Evolutionary conservation across 129 eudicot species (phyloP), one percentile per base, ranked within the genome.

Genomic region (Arctium minus): DNA sequence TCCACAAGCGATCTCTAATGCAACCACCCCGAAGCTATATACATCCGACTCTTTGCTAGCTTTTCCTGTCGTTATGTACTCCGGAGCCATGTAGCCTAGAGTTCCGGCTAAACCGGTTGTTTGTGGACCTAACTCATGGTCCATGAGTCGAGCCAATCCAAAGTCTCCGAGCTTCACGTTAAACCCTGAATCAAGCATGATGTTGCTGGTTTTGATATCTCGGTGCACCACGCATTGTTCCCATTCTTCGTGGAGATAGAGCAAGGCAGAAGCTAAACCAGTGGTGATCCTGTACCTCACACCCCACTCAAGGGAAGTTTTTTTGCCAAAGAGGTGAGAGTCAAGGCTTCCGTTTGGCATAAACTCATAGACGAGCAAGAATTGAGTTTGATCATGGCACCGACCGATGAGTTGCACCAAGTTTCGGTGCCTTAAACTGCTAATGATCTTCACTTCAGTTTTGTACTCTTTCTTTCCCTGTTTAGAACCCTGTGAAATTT

Each of bases 331-430:
- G 4, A 90, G 90, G 74, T 85, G 90, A 6, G 80, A 67, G 74
- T 92, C 92, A 3, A 92, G 91, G 84, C 91, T 90, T 0, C 94
- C 94, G 46, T 92, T 90, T 36, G 92, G 86, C 94, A 90, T 88
- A 82, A 80, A 88, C 86, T 90, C 94, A 11, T 92, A 92, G 11
- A 89, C 91, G 53, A 92, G 88, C 68, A 90, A 69, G 85, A 90
- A 85, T 9, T 85, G 90, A 12, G 88, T 84, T 36, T 89, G 82
- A 53, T 90, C 92, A 71, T 92, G 92, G 33, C 94, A 88, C 97
- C 94, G 90, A 29, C 97, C 97, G 1, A 90, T 87, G 35, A 92
- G 91, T 5, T 87, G 83, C 30, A 92, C 94, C 68, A 92, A 56
- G 77, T 92, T 92, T 8, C 88, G 80, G 79, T 92, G 94, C 71